Conservation (phyloP, 192 early-diverging fungal genomes). For the Glomus cerebriforme region DNA sequence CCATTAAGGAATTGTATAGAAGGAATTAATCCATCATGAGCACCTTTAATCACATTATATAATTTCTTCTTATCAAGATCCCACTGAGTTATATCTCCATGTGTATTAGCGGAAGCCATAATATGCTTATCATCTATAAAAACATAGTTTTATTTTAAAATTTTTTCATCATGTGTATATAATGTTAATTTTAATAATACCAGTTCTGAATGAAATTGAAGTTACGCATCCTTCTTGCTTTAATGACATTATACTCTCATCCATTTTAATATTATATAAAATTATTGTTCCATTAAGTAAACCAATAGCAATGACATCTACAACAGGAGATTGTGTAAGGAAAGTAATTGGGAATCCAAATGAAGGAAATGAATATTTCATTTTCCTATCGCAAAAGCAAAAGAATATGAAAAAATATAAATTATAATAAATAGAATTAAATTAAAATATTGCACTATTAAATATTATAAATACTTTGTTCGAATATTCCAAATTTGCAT, state of each 20-base stretch:
- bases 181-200: conserved; percentile 41
- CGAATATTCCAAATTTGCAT: conserved; percentile 97
- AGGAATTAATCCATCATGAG: conserved; percentile 79
- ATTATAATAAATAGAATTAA: not conserved
- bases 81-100: conserved; percentile 92
- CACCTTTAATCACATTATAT: conserved; percentile 79
- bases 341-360: conserved; percentile 76
- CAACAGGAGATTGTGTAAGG: conserved; percentile 83
- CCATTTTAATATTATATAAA: conserved; percentile 83
- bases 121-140: conserved; percentile 71
- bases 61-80: conserved; percentile 80
- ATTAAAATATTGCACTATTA: conserved; percentile 11
- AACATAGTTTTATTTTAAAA: too few relatives aligned
- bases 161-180: too few relatives aligned
- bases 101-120: conserved; percentile 88
- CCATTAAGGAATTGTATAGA: conserved; percentile 79
- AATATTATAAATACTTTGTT: conserved; percentile 49
- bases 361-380: conserved; percentile 80
- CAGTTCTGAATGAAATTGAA: conserved; percentile 87
- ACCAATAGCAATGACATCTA: conserved; percentile 94
- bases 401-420: conserved; percentile 18
- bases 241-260: conserved; percentile 74
- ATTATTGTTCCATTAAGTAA: conserved; percentile 83
- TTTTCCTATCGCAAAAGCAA: conserved; percentile 51
- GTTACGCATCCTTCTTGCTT: conserved; percentile 90